Conservation (phyloP, 495 filamentous ascomycete genomes). For the Massariosphaeria phaeospora region DNA sequence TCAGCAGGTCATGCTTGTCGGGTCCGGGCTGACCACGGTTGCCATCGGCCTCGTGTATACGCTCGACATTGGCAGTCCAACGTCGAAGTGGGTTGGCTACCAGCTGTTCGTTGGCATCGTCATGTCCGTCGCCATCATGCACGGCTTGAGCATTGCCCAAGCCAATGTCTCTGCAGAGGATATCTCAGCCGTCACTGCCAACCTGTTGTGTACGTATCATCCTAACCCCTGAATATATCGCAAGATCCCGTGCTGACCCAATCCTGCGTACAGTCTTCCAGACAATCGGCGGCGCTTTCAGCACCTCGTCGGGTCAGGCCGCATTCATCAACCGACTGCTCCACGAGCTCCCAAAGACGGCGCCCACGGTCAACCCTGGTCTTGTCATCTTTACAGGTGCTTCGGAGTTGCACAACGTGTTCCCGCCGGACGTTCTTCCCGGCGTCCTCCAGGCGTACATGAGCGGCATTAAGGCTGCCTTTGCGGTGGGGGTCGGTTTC, state of each 20-base stretch:
- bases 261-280: conserved; percentile 27
- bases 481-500: conserved; percentile 42
- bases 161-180: conserved; percentile 23
- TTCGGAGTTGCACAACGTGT: conserved; percentile 46
- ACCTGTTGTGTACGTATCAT: conserved; percentile 28
- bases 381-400: conserved; percentile 49
- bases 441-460: conserved; percentile 56
- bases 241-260: too few relatives aligned
- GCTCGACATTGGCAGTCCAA: conserved; percentile 23
- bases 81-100: conserved; percentile 28
- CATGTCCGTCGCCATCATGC: conserved; percentile 17
- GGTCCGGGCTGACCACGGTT: conserved; percentile 10
- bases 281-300: conserved; percentile 30
- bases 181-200: conserved; percentile 31
- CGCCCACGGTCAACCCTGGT: conserved; percentile 44
- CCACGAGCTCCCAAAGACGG: conserved; percentile 21
- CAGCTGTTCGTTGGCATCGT: conserved; percentile 4
- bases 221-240: too few relatives aligned
- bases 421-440: conserved; percentile 44
- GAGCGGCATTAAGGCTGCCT: conserved; percentile 49
- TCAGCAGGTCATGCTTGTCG: conserved; percentile 13
- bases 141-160: conserved; percentile 27
- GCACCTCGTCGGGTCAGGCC: conserved; percentile 26
- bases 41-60: conserved; percentile 29
- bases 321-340: conserved; percentile 34